These are phyloP conservation scores for Penicillium canariense DNA, from an alignment of 495 filamentous ascomycete genomes.

Conservation along the genomic window DNA sequence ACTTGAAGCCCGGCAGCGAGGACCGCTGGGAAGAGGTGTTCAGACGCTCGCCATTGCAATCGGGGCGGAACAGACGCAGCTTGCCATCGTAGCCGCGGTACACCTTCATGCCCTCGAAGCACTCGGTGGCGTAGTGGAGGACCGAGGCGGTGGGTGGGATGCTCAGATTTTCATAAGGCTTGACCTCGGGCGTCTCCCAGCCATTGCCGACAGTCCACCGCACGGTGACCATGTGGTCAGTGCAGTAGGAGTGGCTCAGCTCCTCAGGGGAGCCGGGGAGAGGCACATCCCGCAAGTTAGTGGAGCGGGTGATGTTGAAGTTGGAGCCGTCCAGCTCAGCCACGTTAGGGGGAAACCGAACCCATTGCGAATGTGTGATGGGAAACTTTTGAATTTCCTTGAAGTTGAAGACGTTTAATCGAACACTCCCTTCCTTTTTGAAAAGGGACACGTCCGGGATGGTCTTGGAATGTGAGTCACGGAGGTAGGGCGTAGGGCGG, in stretches of 20 bases:
- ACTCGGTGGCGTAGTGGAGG: constrained; percentile 89
- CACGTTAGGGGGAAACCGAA: constrained; percentile 30
- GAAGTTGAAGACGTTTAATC: neutral
- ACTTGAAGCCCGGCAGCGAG: constrained; percentile 72
- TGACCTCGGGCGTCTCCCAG: constrained; percentile 76
- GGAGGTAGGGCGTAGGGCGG: neutral
- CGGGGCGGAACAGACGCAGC: constrained; percentile 81
- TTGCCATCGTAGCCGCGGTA: constrained; percentile 81
- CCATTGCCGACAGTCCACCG: constrained; percentile 65
- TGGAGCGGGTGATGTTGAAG: constrained; percentile 65
- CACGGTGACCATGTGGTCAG: constrained; percentile 86
- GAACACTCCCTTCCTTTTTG: neutral
- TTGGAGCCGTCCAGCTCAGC: constrained; percentile 69
- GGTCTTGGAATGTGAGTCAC: constrained; percentile 17
- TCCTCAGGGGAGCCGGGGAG: constrained; percentile 52
- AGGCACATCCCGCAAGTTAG: constrained; percentile 66
- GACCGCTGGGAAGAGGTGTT: constrained; percentile 67
- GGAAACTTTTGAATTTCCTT: constrained; percentile 2
- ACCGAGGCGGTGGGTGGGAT: constrained; percentile 83
- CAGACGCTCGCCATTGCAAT: constrained; percentile 75
- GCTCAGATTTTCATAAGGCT: constrained; percentile 74
- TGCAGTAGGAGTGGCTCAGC: constrained; percentile 59
- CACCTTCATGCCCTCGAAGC: constrained; percentile 87
- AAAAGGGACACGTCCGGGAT: neutral
- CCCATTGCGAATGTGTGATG: constrained; percentile 29